Evolutionary conservation across 768 basidiomycete genomes (phyloP).

Genomic region (Hygrophorus pudorinus): DNA sequence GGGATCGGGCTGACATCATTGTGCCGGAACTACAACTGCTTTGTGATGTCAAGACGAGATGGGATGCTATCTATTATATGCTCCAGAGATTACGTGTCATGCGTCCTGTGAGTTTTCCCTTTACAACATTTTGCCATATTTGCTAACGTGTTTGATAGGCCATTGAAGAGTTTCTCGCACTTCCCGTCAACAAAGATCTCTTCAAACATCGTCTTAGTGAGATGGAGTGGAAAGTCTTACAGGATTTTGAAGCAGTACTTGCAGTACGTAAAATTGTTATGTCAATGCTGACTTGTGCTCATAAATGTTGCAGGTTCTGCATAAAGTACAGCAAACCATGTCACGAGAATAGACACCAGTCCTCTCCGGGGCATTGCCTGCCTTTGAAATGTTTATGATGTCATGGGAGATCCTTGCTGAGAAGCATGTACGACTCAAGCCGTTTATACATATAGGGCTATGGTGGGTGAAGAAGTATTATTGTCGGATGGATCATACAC

Average conservation of each 20-base stretch:
- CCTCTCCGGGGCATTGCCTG: conserved; percentile 12
- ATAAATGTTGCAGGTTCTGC: no score
- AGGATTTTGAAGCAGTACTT: no score
- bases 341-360: conserved; percentile 11
- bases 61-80: conserved; percentile 11
- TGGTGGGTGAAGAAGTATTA: conserved; percentile 8
- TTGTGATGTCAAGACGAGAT: conserved; percentile 8
- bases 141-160: conserved; percentile 7
- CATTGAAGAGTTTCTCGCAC: conserved; percentile 4
- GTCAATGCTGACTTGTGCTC: background rate
- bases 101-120: conserved; percentile 6
- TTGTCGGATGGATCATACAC: conserved; percentile 4
- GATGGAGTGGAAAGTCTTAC: conserved; percentile 8
- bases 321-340: conserved; percentile 13
- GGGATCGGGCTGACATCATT: background rate
- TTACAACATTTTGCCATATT: background rate
- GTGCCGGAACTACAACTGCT: conserved; percentile 2
- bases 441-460: conserved; percentile 2
- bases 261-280: conserved; percentile 6
- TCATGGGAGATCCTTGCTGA: conserved; percentile 7
- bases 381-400: conserved; percentile 13
- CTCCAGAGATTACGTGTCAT: conserved; percentile 7
- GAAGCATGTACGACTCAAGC: conserved; percentile 1
- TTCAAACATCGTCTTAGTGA: conserved; percentile 3
- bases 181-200: conserved; percentile 1